Percentiles rank a stretch among this genome's conserved stretches.
phyloP scores from a whole-genome alignment of 371 early-diverging fungal genomes.

The Blyttiomyces sp. region DNA sequence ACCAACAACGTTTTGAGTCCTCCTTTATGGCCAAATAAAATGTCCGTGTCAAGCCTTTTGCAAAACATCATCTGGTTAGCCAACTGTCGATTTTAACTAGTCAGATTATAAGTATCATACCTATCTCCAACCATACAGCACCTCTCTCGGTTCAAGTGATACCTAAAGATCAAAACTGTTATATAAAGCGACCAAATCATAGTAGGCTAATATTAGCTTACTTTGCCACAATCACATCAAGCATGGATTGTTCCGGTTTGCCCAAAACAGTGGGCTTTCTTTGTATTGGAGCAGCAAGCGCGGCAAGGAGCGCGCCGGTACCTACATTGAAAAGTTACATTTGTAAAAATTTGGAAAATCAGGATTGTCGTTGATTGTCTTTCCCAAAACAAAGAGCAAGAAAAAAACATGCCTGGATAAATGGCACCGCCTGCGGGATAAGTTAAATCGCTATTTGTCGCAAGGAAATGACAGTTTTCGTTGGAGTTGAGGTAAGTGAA shows the following conservation, averaged over 20 bases:
- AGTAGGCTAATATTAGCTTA: not conserved
- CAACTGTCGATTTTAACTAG: not conserved
- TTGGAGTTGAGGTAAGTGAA: conserved; percentile 73
- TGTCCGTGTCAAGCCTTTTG: conserved; percentile 83
- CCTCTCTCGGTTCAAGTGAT: conserved; percentile 69
- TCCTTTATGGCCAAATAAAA: conserved; percentile 86
- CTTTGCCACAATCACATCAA: conserved; percentile 79
- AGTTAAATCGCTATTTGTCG: conserved; percentile 92
- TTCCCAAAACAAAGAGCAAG: no score
- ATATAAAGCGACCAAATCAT: not conserved
- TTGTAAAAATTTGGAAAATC: no score
- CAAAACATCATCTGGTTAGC: not conserved
- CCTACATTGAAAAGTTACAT: no score
- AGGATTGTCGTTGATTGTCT: no score
- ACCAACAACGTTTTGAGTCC: conserved; percentile 87
- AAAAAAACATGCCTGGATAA: conserved; percentile 65
- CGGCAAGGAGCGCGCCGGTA: conserved; percentile 78
- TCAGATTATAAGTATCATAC: conserved; percentile 8
- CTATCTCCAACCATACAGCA: conserved; percentile 98
- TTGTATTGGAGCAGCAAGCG: conserved; percentile 68
- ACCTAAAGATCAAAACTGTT: conserved; percentile 36
- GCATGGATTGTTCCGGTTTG: conserved; percentile 89
- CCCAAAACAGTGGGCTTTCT: conserved; percentile 82
- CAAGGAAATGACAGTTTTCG: conserved; percentile 70
- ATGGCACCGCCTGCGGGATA: conserved; percentile 74